Evolutionary conservation across 495 filamentous ascomycete genomes (phyloP).

Genomic region (Mytilinidion resinicola): DNA sequence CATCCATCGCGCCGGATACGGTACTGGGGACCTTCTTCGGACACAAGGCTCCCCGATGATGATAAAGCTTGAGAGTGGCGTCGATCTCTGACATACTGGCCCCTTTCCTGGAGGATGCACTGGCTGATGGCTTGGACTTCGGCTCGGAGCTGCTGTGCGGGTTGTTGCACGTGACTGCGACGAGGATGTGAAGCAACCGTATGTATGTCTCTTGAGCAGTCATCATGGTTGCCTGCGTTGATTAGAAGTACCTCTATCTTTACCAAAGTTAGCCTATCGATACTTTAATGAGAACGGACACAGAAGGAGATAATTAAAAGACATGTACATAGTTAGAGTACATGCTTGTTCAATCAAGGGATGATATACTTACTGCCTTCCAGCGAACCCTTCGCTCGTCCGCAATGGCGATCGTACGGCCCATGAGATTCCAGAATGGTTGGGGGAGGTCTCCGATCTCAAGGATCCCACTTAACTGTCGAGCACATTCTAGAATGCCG

Average conservation of each 20-base stretch:
- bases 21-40: not conserved
- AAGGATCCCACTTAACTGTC: not conserved
- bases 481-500: not conserved
- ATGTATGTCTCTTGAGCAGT: not conserved
- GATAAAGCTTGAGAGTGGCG: not conserved
- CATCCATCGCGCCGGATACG: not conserved
- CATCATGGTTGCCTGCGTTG: not conserved
- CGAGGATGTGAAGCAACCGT: not conserved
- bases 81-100: not conserved
- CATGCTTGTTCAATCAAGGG: too few species aligned
- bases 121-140: not conserved
- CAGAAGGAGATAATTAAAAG: too few species aligned
- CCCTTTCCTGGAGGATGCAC: not conserved
- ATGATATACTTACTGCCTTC: not conserved
- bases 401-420: not conserved
- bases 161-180: not conserved
- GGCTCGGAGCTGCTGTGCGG: not conserved
- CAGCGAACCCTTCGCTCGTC: not conserved
- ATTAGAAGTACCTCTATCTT: not conserved
- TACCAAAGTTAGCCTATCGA: not conserved
- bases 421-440: not conserved
- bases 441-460: not conserved
- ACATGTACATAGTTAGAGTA: too few species aligned
- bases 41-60: not conserved
- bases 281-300: too few species aligned